Conservation (phyloP, 805 yeast species). For the Teunomyces funiuensis region DNA sequence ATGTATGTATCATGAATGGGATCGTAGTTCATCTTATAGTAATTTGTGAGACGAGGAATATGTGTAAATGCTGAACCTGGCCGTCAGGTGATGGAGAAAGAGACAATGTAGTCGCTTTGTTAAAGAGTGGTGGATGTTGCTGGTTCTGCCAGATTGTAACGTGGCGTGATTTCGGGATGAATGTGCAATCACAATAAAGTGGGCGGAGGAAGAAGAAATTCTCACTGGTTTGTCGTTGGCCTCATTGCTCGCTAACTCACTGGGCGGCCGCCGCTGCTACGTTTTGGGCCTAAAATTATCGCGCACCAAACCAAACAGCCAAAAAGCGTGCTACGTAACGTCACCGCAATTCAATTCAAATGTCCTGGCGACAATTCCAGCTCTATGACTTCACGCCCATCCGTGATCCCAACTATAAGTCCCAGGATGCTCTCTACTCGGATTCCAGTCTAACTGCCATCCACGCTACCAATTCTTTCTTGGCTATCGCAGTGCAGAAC, state of each 20-base stretch:
- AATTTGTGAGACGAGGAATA: not conserved
- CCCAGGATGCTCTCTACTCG: slow-evolving; percentile 67
- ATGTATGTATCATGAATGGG: slow-evolving; percentile 41
- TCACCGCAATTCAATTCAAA: too few species aligned
- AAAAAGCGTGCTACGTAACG: too few species aligned
- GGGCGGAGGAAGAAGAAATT: slow-evolving; percentile 2
- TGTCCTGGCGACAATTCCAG: slow-evolving; percentile 75
- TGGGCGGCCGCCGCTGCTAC: not conserved
- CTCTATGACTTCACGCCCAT: slow-evolving; percentile 84
- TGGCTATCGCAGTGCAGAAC: slow-evolving; percentile 60
- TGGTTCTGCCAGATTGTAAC: not conserved
- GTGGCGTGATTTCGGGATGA: not conserved
- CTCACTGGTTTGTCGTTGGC: slow-evolving; percentile 1
- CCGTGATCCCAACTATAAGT: slow-evolving; percentile 72
- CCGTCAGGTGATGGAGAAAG: not conserved
- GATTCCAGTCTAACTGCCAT: slow-evolving; percentile 72
- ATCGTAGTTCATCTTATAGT: slow-evolving; percentile 37
- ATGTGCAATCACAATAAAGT: not conserved
- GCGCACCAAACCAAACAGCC: not conserved
- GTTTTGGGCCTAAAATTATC: slow-evolving; percentile 2
- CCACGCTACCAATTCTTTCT: slow-evolving; percentile 52
- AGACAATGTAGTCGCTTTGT: too few species aligned
- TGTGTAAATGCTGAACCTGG: not conserved
- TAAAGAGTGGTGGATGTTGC: not conserved
- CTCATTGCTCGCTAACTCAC: slow-evolving; percentile 1